These are phyloP conservation scores for Potentilla sterilis DNA, from an alignment of 306 rosid species.

Conservation along the genomic window DNA sequence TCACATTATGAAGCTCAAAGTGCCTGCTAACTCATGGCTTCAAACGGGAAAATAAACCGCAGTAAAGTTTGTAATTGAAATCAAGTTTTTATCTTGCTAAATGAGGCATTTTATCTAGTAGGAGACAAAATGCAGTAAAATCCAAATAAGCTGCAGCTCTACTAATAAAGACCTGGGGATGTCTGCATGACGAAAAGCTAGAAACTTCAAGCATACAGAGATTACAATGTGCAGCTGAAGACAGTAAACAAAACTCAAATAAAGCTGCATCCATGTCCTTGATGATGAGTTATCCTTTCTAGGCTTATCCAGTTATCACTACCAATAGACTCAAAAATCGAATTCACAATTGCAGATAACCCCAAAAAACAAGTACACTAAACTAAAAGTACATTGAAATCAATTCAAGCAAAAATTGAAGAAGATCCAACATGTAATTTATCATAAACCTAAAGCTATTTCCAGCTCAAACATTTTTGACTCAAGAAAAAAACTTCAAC, in stretches of 20 bases:
- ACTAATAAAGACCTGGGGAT: background rate
- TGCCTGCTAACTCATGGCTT: constrained; percentile 9
- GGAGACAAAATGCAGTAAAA: background rate
- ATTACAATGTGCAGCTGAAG: background rate
- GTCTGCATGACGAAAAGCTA: background rate
- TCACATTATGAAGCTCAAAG: constrained; percentile 21
- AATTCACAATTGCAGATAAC: constrained; percentile 4
- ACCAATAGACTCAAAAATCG: background rate
- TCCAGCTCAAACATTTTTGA: constrained; percentile 11
- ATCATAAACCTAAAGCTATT: constrained; percentile 10
- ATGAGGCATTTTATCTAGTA: background rate
- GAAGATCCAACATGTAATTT: background rate
- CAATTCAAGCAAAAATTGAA: background rate
- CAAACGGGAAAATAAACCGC: background rate
- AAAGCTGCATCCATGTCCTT: background rate
- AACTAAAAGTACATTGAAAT: background rate
- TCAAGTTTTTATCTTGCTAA: constrained; percentile 12
- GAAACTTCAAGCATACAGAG: background rate
- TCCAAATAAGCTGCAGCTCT: background rate
- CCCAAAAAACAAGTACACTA: background rate
- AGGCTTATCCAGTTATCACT: background rate
- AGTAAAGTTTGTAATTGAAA: constrained; percentile 10
- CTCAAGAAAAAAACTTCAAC: background rate
- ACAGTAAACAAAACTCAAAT: background rate
- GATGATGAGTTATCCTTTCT: background rate